Conservation (phyloP, 2,329 filamentous ascomycete genomes). For the Aspergillus ibericus region DNA sequence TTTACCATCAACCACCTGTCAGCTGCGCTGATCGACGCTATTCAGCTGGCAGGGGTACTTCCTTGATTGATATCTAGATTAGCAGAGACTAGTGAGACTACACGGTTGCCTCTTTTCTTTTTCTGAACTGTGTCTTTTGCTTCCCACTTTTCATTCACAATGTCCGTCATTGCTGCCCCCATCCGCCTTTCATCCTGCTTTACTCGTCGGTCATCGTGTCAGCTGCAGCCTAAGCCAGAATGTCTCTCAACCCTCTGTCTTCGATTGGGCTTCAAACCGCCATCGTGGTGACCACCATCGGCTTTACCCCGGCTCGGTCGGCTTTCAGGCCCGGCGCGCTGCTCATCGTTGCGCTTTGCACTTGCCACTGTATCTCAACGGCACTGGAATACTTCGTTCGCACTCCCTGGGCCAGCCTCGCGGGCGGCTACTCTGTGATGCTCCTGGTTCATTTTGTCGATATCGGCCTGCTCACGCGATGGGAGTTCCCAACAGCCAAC, state of each 20-base stretch:
- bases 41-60: too few relatives aligned
- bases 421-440: conserved; percentile 4
- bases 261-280: neutral
- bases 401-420: conserved; percentile 2
- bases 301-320: neutral
- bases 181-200: too few relatives aligned
- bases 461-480: neutral
- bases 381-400: neutral
- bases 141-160: too few relatives aligned
- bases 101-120: too few relatives aligned
- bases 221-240: neutral
- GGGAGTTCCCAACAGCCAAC: neutral
- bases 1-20: too few relatives aligned
- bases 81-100: too few relatives aligned
- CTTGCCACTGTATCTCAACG: conserved; percentile 1
- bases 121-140: too few relatives aligned
- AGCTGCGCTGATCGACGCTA: too few relatives aligned
- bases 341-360: neutral
- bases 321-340: neutral
- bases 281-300: neutral
- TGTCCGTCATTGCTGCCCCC: too few relatives aligned
- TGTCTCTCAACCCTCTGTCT: neutral
- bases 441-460: conserved; percentile 6
- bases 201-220: neutral
- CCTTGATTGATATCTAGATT: too few relatives aligned